Evolutionary conservation across 306 rosid genomes (phyloP).

Genomic region (Lupinus albus): DNA sequence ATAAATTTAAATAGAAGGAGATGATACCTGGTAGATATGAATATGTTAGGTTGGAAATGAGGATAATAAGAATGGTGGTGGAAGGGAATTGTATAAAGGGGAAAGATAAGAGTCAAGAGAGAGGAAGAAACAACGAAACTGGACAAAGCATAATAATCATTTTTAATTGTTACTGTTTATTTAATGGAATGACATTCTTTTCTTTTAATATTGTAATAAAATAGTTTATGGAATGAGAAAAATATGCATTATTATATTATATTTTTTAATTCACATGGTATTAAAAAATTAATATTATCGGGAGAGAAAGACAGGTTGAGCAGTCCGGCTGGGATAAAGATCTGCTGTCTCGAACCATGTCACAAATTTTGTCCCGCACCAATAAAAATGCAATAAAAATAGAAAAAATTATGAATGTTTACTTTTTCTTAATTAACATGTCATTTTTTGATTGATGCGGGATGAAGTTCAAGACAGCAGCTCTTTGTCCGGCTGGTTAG

Average conservation of each 20-base stretch:
- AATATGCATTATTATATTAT: background rate
- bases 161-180: slow-evolving; percentile 1
- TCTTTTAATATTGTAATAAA: background rate
- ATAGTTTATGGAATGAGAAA: background rate
- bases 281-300: background rate
- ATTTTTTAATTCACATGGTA: background rate
- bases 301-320: slow-evolving; percentile 31
- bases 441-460: too few species aligned
- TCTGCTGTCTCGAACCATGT: too few species aligned
- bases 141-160: slow-evolving; percentile 50
- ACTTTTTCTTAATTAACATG: too few species aligned
- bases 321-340: too few species aligned
- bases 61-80: slow-evolving; percentile 16
- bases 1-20: background rate
- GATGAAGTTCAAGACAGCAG: too few species aligned
- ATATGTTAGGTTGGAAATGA: background rate
- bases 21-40: slow-evolving; percentile 42
- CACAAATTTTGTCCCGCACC: too few species aligned
- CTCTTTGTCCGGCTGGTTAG: too few species aligned
- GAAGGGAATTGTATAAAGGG: background rate
- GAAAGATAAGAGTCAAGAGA: slow-evolving; percentile 40
- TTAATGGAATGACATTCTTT: background rate
- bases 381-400: too few species aligned
- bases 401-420: too few species aligned
- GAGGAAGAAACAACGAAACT: slow-evolving; percentile 59